Conservation (phyloP, 2,329 filamentous ascomycete species). For the Periconia digitata region DNA sequence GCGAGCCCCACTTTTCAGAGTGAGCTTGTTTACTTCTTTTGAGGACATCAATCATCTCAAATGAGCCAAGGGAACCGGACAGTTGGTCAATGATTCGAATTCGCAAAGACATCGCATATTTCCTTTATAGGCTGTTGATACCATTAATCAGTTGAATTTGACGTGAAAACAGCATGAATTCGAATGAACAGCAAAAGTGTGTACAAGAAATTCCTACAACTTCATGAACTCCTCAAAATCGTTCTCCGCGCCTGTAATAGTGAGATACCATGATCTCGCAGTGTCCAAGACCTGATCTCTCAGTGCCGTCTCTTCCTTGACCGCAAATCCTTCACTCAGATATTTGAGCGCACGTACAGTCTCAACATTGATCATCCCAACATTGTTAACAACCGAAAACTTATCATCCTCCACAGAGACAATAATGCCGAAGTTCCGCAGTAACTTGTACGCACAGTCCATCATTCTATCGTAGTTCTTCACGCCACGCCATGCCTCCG, state of each 20-base stretch:
- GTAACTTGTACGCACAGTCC: conserved; percentile 19
- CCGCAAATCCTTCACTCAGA: conserved; percentile 18
- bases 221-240: conserved; percentile 21
- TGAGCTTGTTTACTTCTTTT: no score
- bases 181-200: no score
- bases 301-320: conserved; percentile 11
- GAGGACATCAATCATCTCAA: no score
- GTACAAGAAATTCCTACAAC: no score
- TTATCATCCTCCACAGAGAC: conserved; percentile 3
- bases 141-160: no score
- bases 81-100: no score
- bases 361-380: conserved; percentile 25
- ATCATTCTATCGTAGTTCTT: conserved; percentile 23
- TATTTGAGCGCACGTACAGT: conserved; percentile 22
- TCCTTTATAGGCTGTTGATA: no score
- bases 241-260: conserved; percentile 22
- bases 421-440: conserved; percentile 25
- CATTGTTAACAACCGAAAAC: conserved; percentile 14
- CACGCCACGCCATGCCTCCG: conserved; percentile 22
- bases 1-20: no score
- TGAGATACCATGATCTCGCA: conserved; percentile 18
- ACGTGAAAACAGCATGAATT: no score
- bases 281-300: conserved; percentile 14
- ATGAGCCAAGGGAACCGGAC: no score
- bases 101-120: no score